Percentiles rank a stretch among this genome's conserved stretches.
Evolutionary conservation across 2,329 filamentous ascomycete species (phyloP).

Genomic region (Exophiala sp.): DNA sequence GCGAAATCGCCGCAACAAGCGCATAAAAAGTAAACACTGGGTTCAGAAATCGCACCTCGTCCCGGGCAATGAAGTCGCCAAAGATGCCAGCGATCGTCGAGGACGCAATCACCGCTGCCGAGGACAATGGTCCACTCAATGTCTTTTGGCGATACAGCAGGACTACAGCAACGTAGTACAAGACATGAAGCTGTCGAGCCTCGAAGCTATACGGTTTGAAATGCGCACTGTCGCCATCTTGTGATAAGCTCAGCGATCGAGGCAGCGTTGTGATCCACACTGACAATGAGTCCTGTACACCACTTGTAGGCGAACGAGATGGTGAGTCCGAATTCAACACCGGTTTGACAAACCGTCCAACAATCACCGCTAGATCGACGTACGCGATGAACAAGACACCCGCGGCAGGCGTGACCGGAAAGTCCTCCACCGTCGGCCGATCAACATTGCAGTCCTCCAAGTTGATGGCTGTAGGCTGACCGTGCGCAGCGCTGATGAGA

Average conservation of each 20-base stretch:
- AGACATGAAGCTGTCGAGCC: conserved; percentile 35
- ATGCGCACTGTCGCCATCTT: not conserved
- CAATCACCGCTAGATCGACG: conserved; percentile 40
- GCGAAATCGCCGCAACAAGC: conserved; percentile 2
- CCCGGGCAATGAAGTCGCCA: conserved; percentile 40
- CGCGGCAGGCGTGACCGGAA: conserved; percentile 30
- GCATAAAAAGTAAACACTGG: conserved; percentile 6
- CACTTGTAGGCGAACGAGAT: conserved; percentile 25
- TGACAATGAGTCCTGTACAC: conserved; percentile 31
- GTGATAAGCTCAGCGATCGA: conserved; percentile 27
- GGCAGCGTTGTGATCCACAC: conserved; percentile 39
- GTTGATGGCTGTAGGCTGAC: conserved; percentile 39
- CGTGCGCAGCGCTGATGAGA: conserved; percentile 43
- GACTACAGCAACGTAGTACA: conserved; percentile 40
- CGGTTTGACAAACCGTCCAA: conserved; percentile 32
- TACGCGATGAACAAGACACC: conserved; percentile 39
- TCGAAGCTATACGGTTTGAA: conserved; percentile 30
- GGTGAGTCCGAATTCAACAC: conserved; percentile 27
- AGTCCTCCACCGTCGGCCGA: conserved; percentile 36
- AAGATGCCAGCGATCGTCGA: conserved; percentile 42
- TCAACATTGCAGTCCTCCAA: conserved; percentile 39
- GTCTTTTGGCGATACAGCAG: conserved; percentile 26
- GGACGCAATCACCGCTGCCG: conserved; percentile 39
- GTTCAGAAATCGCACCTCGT: conserved; percentile 29
- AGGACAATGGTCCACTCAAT: conserved; percentile 21